These are phyloP conservation scores for Mycena epipterygia DNA, from an alignment of 768 basidiomycete species.

Conservation along the genomic window DNA sequence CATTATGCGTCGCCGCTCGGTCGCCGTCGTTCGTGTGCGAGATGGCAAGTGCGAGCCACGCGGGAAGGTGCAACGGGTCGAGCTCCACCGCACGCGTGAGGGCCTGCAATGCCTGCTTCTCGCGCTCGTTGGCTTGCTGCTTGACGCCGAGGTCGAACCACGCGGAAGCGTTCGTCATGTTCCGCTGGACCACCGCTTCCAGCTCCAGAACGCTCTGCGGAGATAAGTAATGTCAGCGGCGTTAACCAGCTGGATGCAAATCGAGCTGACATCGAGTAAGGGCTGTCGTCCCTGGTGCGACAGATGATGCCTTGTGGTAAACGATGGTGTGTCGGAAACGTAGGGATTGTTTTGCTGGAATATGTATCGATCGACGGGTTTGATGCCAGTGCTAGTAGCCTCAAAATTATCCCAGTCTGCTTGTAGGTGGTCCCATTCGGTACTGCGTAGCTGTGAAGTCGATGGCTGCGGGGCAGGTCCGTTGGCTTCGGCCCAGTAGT, in stretches of 20 bases:
- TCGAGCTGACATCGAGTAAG: conserved; percentile 56
- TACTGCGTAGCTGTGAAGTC: conserved; percentile 29
- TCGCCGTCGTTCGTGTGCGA: conserved; percentile 93
- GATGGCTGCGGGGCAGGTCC: conserved; percentile 33
- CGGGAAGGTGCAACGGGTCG: conserved; percentile 78
- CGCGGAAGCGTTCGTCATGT: conserved; percentile 75
- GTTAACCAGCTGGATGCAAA: conserved; percentile 32
- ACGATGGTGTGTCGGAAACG: conserved; percentile 66
- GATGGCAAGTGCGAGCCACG: conserved; percentile 93
- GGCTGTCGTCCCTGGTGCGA: conserved; percentile 54
- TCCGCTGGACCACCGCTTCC: conserved; percentile 89
- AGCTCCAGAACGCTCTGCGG: conserved; percentile 86
- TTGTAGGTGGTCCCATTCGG: conserved; percentile 79
- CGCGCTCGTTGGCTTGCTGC: conserved; percentile 98
- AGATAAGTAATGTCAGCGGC: conserved; percentile 31
- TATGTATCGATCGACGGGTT: conserved; percentile 68
- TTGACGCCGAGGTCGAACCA: conserved; percentile 97
- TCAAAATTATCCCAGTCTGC: conserved; percentile 87
- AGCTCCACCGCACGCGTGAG: conserved; percentile 85
- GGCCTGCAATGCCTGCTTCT: conserved; percentile 90
- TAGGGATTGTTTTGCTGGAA: conserved; percentile 89
- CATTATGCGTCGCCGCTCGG: conserved; percentile 77
- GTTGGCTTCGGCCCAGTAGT: conserved; percentile 69
- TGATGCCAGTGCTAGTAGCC: conserved; percentile 76
- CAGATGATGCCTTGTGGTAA: conserved; percentile 62